These are phyloP conservation scores for Fusarium sp. DNA, from an alignment of 2,329 filamentous ascomycete genomes.

Conservation along the genomic window DNA sequence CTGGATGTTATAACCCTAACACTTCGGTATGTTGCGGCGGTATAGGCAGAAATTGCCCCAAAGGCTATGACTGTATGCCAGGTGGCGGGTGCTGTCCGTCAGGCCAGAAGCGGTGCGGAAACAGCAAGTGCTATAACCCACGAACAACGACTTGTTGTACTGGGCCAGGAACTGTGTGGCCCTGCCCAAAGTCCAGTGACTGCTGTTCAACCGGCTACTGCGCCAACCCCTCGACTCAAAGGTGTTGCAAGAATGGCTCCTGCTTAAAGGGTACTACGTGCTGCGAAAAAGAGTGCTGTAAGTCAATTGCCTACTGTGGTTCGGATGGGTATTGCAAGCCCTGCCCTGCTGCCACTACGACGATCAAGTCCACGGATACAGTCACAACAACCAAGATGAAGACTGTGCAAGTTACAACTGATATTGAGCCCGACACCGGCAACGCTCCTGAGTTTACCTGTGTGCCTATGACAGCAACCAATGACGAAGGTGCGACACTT, in stretches of 20 bases:
- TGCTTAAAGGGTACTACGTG: constrained; percentile 3
- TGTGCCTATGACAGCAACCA: constrained; percentile 7
- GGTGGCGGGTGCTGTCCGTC: constrained; percentile 7
- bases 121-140: constrained; percentile 13
- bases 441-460: constrained; percentile 4
- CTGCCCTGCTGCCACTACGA: neutral
- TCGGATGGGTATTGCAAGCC: constrained; percentile 1
- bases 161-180: neutral
- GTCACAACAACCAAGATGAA: constrained; percentile 1
- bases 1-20: neutral
- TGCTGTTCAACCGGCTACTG: neutral
- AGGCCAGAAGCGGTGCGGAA: neutral
- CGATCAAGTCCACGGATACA: neutral
- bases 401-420: neutral
- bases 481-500: neutral
- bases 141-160: neutral
- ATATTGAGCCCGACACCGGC: constrained; percentile 6
- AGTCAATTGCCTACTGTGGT: neutral
- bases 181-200: neutral
- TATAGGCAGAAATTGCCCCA: neutral
- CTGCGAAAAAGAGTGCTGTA: constrained; percentile 8
- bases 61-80: neutral
- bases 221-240: neutral
- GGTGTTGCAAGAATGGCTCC: neutral
- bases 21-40: neutral